Percentiles rank a stretch among this genome's conserved stretches.
These are phyloP conservation scores for Houttuynia cordata DNA, from an alignment of 164 flowering plant species.

Conservation along the genomic window DNA sequence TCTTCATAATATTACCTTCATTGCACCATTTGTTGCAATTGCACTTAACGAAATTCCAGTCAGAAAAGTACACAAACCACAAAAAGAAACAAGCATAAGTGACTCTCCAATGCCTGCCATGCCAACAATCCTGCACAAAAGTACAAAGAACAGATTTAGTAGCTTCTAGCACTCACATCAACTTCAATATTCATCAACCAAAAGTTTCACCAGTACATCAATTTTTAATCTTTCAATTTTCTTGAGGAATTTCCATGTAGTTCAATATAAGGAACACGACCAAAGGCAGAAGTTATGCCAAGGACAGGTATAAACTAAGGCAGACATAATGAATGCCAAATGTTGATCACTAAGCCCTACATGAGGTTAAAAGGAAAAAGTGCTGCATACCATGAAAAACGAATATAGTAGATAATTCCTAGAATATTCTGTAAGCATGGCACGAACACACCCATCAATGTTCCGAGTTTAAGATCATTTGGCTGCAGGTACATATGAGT, in stretches of 20 bases:
- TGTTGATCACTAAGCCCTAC: not conserved
- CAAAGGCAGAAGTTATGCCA: not conserved
- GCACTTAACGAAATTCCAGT: constrained; percentile 93
- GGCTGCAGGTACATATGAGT: constrained; percentile 30
- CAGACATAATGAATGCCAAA: not conserved
- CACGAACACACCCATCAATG: constrained; percentile 96
- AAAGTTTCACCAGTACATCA: not conserved
- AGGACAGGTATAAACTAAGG: not conserved
- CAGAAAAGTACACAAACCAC: constrained; percentile 90
- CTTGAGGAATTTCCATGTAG: not conserved
- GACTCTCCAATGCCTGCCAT: constrained; percentile 97
- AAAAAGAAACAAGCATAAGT: constrained; percentile 75
- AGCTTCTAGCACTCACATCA: too few relatives aligned
- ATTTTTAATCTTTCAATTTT: not conserved
- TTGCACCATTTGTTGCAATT: constrained; percentile 99
- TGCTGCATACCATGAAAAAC: constrained; percentile 78
- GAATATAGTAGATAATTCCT: constrained; percentile 96
- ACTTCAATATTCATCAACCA: not conserved
- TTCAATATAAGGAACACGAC: not conserved
- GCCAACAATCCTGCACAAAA: constrained; percentile 78
- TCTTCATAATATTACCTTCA: constrained; percentile 58
- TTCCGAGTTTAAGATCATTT: constrained; percentile 56
- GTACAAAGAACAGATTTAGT: not conserved
- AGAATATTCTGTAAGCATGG: constrained; percentile 96
- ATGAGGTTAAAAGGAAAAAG: not conserved